Evolutionary conservation across 257 asterid genomes (phyloP).

Genomic region (Nicotiana attenuata): DNA sequence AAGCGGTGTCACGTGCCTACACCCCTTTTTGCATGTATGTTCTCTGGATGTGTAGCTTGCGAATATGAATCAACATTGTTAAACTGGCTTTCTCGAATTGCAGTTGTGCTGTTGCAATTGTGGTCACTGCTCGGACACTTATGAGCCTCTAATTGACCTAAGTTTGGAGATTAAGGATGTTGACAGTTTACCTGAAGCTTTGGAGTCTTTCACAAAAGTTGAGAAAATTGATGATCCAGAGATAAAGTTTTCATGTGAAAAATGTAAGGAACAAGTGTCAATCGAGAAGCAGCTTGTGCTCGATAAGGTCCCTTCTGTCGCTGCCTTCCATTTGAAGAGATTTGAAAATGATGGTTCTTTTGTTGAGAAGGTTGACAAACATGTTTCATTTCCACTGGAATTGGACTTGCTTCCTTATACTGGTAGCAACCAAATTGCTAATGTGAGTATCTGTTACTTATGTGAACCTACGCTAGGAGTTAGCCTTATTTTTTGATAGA

Average conservation of each 20-base stretch:
- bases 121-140: conserved; percentile 61
- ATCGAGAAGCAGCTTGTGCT: conserved; percentile 70
- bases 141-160: conserved; percentile 66
- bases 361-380: conserved; percentile 70
- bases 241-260: conserved; percentile 66
- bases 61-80: not conserved
- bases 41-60: not conserved
- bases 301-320: conserved; percentile 63
- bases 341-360: conserved; percentile 58
- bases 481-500: not conserved
- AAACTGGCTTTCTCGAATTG: not conserved
- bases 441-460: conserved; percentile 33
- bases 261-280: conserved; percentile 60
- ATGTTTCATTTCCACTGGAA: conserved; percentile 58
- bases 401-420: conserved; percentile 63
- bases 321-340: conserved; percentile 77
- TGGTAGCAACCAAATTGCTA: conserved; percentile 10
- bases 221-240: conserved; percentile 71
- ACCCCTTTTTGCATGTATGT: not conserved
- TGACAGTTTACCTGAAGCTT: conserved; percentile 40
- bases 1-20: no score
- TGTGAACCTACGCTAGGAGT: not conserved
- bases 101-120: conserved; percentile 81
- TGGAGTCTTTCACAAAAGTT: conserved; percentile 73
- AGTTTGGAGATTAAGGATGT: conserved; percentile 86